A percentile compares a stretch with the other conserved stretches of the same genome.
Evolutionary conservation across 208 protist species (phyloP).

Genomic region (Trypanosoma caninum): DNA sequence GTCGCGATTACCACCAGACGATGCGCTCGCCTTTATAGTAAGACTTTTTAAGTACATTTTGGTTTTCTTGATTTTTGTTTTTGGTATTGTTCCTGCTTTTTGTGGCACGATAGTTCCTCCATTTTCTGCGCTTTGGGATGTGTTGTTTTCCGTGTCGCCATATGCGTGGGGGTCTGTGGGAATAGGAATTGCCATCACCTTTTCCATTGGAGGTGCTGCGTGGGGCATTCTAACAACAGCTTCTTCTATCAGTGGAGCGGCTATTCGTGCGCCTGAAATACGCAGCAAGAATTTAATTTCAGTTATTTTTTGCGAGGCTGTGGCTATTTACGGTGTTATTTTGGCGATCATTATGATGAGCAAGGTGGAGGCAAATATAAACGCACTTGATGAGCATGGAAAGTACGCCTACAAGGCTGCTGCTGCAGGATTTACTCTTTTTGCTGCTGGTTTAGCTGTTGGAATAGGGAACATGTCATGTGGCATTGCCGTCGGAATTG

Average conservation of each 20-base stretch:
- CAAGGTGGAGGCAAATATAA: conserved; percentile 73
- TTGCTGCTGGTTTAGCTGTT: conserved; percentile 93
- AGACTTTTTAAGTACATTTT: conserved; percentile 47
- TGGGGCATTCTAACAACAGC: conserved; percentile 90
- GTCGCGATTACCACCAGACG: conserved; percentile 74
- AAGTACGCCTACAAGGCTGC: conserved; percentile 44
- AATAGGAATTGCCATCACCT: conserved; percentile 69
- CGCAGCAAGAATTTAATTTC: conserved; percentile 94
- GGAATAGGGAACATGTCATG: conserved; percentile 95
- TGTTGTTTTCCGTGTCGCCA: conserved; percentile 63
- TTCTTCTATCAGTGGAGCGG: conserved; percentile 82
- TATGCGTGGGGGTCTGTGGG: conserved; percentile 80
- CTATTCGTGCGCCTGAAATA: conserved; percentile 85
- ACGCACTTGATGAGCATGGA: conserved; percentile 36
- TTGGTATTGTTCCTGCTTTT: conserved; percentile 66
- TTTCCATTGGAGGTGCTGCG: conserved; percentile 84
- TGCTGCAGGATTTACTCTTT: conserved; percentile 90
- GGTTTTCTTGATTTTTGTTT: conserved; percentile 58
- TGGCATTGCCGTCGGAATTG: conserved; percentile 94
- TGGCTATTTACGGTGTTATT: conserved; percentile 99
- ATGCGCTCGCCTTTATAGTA: conserved; percentile 61
- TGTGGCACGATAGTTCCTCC: conserved; percentile 81
- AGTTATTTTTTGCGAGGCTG: conserved; percentile 99
- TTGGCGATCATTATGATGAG: conserved; percentile 98
- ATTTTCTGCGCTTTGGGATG: conserved; percentile 73